Conservation (phyloP, 805 yeast species). For the Clavispora phyllophila region DNA sequence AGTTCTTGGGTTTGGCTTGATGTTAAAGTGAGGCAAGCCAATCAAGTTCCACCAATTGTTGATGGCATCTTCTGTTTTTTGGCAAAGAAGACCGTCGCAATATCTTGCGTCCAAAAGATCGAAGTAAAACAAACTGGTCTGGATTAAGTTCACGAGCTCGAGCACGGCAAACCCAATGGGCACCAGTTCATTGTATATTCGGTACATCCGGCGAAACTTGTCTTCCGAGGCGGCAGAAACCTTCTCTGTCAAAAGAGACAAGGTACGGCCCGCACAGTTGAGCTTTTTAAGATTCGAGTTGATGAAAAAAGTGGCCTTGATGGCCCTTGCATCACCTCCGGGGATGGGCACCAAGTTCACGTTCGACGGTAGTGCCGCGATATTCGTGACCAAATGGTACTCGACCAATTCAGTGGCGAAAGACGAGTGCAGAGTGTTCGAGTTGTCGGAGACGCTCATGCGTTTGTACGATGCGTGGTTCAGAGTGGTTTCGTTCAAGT, state of each 20-base stretch:
- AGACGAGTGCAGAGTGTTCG: neutral
- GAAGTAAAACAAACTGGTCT: slow-evolving; percentile 73
- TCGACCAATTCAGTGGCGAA: slow-evolving; percentile 11
- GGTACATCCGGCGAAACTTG: slow-evolving; percentile 73
- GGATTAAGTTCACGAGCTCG: slow-evolving; percentile 71
- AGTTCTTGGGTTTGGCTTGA: slow-evolving; percentile 42
- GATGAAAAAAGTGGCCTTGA: slow-evolving; percentile 57
- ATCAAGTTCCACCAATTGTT: slow-evolving; percentile 76
- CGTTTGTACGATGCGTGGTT: slow-evolving; percentile 67
- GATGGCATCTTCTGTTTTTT: slow-evolving; percentile 68
- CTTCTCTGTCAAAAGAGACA: slow-evolving; percentile 55
- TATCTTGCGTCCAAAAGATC: slow-evolving; percentile 60
- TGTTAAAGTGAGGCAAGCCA: slow-evolving; percentile 48
- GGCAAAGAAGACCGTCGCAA: slow-evolving; percentile 84
- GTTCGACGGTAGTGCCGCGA: slow-evolving; percentile 75
- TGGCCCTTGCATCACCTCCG: slow-evolving; percentile 47
- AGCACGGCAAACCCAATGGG: slow-evolving; percentile 62
- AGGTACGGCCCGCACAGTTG: slow-evolving; percentile 82
- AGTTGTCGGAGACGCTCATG: slow-evolving; percentile 18
- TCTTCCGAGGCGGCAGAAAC: slow-evolving; percentile 77
- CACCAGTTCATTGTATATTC: slow-evolving; percentile 45
- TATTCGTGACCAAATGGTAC: slow-evolving; percentile 68
- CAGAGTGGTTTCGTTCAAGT: slow-evolving; percentile 60
- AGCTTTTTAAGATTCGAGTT: slow-evolving; percentile 74
- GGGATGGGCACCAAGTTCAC: slow-evolving; percentile 68